Base-by-base conservation (phyloP, 129 eudicot genomes). In the Saposhnikovia divaricata region DNA sequence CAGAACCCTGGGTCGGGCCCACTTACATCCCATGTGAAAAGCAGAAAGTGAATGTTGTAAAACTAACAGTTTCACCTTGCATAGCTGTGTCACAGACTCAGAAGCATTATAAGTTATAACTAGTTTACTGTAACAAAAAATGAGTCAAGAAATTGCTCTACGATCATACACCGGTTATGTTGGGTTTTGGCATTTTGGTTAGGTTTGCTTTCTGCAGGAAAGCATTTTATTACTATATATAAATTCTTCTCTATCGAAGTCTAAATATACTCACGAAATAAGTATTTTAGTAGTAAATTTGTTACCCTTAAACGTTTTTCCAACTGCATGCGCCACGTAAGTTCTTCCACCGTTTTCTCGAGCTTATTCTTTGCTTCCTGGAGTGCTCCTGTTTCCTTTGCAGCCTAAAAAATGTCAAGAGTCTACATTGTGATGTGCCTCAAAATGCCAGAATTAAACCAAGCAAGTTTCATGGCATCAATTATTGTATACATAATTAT, bases 231-330 rank as follows among this genome's bases (percentile, higher is more conserved):
- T 57, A 57, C 66, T 7, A 23, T 57, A 21, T 21, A 23, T 7
- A 23, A 23, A 57, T 21, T 57, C n/a, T 21, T 9, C 28, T 23
- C 66, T 57, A 23, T 57, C 12, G 2, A 23, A 57, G 4, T 53
- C 63, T 57, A 57, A 21, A 23, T 2, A 61, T n/a, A 37, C 15
- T 61, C 15, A 61, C 23, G 37, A 19, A 16, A 51, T 43, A 11
- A 46, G 12, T 9, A 10, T 46, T 34, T 34, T 34, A 0, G 37
- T 34, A 11, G 50, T 51, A 13, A 14, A 5, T 50, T 69, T 27
- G 6, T 85, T 90, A 94, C 98, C 90, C 93, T 86, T 71, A 80
- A 80, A 81, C 89, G 90, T 85, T 88, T 94, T 89, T 93, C 98
- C 86, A 87, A 84, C 89, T 91, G 84, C 79, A 93, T 53, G 53